Evolutionary conservation across 2,329 filamentous ascomycete species (phyloP), one percentile per base, ranked within the genome.

Genomic region (Cytospora schulzeri): DNA sequence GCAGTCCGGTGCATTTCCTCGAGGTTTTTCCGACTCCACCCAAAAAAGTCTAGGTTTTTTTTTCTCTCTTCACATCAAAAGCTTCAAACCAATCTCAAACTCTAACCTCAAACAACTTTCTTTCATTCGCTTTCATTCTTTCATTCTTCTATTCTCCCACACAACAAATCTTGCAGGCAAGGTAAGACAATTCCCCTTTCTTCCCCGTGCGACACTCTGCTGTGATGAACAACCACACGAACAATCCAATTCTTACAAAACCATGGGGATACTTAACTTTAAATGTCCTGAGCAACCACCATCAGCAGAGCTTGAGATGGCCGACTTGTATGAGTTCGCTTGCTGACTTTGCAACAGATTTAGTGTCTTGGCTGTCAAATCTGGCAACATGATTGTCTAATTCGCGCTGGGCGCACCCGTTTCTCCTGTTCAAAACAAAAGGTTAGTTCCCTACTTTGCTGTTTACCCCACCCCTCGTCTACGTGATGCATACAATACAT

Each of bases 161-260:
- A 59, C 50, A 33, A 26, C 53, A 61, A 26, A 24, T 60, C 41
- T 33, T 57, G 29, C 59, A 66, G 50, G 66, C 70, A 72, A 74
- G 73, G 73, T 74, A 72, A 68, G 73, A 26, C 31, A 62, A 15
- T 66, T 35, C 29, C 31, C 38, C 56, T 58, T 51, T 56, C 53
- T 58, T 64, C 26, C 57, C 33, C 33, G 54, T 35, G 28, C 58
- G 14, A 33, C 22, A 55, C n/a, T 50, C 75, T 78, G 74, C 77
- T 69, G 70, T 80, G 79, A 82, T 77, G 79, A 81, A 73, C 75
- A 71, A 68, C 71, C 70, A 75, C 41, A 76, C 76, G 82, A 86
- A 85, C 83, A 86, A 86, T 87, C 84, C 84, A 87, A 86, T 77
- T 82, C 83, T 82, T 83, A 87, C 83, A 76, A 79, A 72, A 74